A percentile compares a stretch with the other conserved stretches of the same genome.
Conservation (phyloP, 805 yeast species). For the Candida insectorum region DNA sequence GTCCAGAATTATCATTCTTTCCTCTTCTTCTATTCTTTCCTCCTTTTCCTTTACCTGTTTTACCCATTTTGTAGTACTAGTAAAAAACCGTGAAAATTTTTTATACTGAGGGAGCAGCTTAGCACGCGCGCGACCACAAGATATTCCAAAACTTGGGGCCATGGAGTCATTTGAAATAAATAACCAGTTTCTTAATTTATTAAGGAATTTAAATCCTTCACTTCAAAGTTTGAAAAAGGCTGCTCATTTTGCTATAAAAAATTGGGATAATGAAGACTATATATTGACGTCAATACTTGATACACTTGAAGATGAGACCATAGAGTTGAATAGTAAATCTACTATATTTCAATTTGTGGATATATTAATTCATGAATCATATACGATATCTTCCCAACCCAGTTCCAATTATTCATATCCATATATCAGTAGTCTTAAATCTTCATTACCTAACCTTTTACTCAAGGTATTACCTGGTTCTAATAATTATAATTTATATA, state of each 20-base stretch:
- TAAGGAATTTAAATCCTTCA: conserved; percentile 65
- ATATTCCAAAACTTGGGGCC: too few relatives aligned
- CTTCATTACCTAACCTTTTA: conserved; percentile 32
- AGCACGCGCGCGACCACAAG: too few relatives aligned
- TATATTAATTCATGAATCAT: conserved; percentile 45
- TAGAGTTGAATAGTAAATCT: conserved; percentile 59
- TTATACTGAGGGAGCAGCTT: too few relatives aligned
- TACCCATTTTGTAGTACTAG: conserved; percentile 51
- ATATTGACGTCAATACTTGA: conserved; percentile 65
- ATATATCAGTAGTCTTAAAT: conserved; percentile 30
- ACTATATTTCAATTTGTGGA: conserved; percentile 71
- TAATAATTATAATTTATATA: conserved; percentile 34
- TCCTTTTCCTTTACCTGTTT: conserved; percentile 75
- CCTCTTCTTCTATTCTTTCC: conserved; percentile 98
- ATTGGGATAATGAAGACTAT: conserved; percentile 62
- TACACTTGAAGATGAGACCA: conserved; percentile 42
- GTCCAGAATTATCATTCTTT: conserved; percentile 86
- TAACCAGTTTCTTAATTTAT: conserved; percentile 64
- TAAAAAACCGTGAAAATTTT: conserved; percentile 5
- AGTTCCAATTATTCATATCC: conserved; percentile 33
- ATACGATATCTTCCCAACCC: conserved; percentile 29
- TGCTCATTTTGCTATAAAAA: conserved; percentile 53
- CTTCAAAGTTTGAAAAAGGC: conserved; percentile 47
- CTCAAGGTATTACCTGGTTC: conserved; percentile 32
- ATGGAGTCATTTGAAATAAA: conserved; percentile 93